phyloP scores from a whole-genome alignment of 805 yeast species.

The Saccharomycopsis selenospora region DNA sequence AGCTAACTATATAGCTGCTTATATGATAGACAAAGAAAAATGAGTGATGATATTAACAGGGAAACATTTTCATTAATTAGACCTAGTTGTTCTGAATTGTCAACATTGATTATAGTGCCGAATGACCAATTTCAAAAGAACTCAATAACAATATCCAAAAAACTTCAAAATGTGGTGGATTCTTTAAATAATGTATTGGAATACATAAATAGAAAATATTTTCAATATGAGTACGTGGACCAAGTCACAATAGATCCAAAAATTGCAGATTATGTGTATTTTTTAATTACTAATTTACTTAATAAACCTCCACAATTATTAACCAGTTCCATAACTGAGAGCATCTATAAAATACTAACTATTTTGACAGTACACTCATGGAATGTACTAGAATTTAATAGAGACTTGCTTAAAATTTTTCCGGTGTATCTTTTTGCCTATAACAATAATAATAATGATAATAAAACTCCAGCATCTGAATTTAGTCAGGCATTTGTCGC shows the following conservation, averaged over 20 bases:
- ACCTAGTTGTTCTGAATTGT: constrained; percentile 5
- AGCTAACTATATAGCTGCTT: too few relatives aligned
- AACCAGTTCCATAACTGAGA: constrained; percentile 4
- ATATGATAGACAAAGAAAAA: too few relatives aligned
- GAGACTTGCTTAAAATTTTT: constrained; percentile 5
- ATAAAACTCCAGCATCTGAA: neutral
- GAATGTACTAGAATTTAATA: constrained; percentile 5
- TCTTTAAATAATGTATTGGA: neutral
- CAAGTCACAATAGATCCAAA: constrained; percentile 8
- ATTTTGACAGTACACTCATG: constrained; percentile 12
- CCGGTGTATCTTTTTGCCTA: constrained; percentile 10
- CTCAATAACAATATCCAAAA: constrained; percentile 2
- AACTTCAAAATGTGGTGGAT: neutral
- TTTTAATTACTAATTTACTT: constrained; percentile 2
- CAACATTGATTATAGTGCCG: neutral
- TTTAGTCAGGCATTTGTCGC: constrained; percentile 2
- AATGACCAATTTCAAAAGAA: neutral
- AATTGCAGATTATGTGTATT: constrained; percentile 7
- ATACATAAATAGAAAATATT: constrained; percentile 2
- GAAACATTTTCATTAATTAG: constrained; percentile 4
- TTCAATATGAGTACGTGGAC: neutral
- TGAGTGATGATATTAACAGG: neutral
- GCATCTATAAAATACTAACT: constrained; percentile 6
- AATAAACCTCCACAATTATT: constrained; percentile 1
- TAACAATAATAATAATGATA: neutral